Conservation (phyloP, 495 filamentous ascomycete genomes). For the Cercophora newfieldiana region DNA sequence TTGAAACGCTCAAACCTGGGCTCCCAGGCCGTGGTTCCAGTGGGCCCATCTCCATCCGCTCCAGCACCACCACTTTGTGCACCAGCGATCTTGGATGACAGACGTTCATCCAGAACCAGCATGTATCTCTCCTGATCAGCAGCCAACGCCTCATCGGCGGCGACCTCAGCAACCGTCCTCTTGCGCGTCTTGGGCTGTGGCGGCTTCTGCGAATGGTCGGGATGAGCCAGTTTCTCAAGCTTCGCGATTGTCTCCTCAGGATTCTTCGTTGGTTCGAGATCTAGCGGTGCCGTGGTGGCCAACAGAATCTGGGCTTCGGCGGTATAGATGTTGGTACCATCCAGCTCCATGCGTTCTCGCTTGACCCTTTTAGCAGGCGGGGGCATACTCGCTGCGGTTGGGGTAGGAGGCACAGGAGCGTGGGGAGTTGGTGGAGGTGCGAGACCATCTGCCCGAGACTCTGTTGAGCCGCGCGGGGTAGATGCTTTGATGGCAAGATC, state of each 20-base stretch:
- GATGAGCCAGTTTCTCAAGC: conserved; percentile 68
- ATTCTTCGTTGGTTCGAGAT: conserved; percentile 70
- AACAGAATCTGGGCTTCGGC: conserved; percentile 72
- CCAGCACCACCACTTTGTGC: conserved; percentile 60
- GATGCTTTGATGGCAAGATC: conserved; percentile 76
- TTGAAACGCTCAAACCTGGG: conserved; percentile 91
- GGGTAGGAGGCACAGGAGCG: conserved; percentile 62
- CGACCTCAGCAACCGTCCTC: conserved; percentile 89
- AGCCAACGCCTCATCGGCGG: conserved; percentile 86
- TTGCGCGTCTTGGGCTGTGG: conserved; percentile 88
- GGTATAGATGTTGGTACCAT: conserved; percentile 65
- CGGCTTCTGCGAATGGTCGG: conserved; percentile 70
- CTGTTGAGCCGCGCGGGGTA: conserved; percentile 57
- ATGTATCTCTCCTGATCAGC: conserved; percentile 88
- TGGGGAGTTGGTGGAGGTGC: conserved; percentile 66
- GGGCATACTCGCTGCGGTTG: conserved; percentile 50
- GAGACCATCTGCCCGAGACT: conserved; percentile 50
- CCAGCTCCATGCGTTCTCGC: conserved; percentile 68
- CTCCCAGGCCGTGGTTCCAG: conserved; percentile 69
- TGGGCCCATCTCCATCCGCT: conserved; percentile 70
- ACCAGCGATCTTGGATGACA: conserved; percentile 59
- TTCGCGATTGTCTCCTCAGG: conserved; percentile 66
- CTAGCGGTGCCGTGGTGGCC: conserved; percentile 70
- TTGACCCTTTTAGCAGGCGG: conserved; percentile 70
- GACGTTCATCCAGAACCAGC: conserved; percentile 88